phyloP scores from a whole-genome alignment of 208 protist species.

The Leishmania braziliensis region DNA sequence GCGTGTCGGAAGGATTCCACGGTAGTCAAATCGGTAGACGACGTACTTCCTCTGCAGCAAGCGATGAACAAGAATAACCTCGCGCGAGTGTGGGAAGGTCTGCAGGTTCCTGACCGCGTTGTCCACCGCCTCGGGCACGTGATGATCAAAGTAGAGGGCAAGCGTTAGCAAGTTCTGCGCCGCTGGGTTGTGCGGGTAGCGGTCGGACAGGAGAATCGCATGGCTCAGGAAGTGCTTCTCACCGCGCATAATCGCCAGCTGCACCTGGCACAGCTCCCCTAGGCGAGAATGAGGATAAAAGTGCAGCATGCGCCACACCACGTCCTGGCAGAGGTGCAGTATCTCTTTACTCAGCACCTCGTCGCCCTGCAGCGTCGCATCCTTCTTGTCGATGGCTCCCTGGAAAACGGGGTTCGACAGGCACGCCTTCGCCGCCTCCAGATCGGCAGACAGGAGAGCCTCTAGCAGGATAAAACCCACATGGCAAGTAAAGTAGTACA shows the following conservation, averaged over 20 bases:
- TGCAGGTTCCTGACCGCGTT: slow-evolving; percentile 64
- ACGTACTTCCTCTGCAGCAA: slow-evolving; percentile 46
- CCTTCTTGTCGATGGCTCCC: slow-evolving; percentile 18
- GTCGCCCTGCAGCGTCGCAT: slow-evolving; percentile 31
- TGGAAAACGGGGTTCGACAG: slow-evolving; percentile 21
- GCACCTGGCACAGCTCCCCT: slow-evolving; percentile 40
- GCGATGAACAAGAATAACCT: slow-evolving; percentile 46
- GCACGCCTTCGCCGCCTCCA: slow-evolving; percentile 33
- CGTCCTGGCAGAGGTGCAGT: slow-evolving; percentile 45
- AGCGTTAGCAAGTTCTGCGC: slow-evolving; percentile 74
- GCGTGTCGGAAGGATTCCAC: slow-evolving; percentile 52
- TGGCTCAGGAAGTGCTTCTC: slow-evolving; percentile 47
- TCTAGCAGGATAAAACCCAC: slow-evolving; percentile 48
- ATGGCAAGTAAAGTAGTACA: slow-evolving; percentile 62
- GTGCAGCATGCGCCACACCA: slow-evolving; percentile 46
- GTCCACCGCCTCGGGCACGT: slow-evolving; percentile 74
- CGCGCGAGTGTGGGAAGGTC: slow-evolving; percentile 65
- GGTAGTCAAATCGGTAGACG: slow-evolving; percentile 75
- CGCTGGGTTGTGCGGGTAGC: slow-evolving; percentile 60
- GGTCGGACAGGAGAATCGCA: slow-evolving; percentile 54
- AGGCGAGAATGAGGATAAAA: slow-evolving; percentile 66
- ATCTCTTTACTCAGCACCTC: slow-evolving; percentile 47
- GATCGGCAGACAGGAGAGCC: slow-evolving; percentile 40
- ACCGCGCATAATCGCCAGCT: slow-evolving; percentile 36
- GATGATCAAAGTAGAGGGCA: slow-evolving; percentile 67